phyloP scores from a whole-genome alignment of 495 filamentous ascomycete species.

The Geoglossum glabrum region DNA sequence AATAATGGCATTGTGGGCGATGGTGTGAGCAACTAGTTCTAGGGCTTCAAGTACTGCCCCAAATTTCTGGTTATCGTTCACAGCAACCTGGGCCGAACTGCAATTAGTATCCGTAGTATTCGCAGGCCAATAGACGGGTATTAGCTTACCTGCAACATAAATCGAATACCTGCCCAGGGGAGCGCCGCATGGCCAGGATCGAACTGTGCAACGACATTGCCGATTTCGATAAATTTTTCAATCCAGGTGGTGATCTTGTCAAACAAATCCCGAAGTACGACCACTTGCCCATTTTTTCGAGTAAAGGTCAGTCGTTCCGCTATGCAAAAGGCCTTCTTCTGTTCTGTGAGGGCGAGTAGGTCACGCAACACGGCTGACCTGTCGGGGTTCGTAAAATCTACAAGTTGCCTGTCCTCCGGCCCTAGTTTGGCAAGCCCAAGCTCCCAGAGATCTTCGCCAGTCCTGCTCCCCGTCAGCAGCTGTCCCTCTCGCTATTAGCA shows the following conservation, averaged over 20 bases:
- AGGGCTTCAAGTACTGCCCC: slow-evolving; percentile 12
- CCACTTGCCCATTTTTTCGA: slow-evolving; percentile 11
- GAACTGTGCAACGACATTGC: slow-evolving; percentile 19
- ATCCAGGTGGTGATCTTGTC: slow-evolving; percentile 21
- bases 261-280: slow-evolving; percentile 19
- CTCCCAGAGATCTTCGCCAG: not conserved
- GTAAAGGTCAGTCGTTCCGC: not conserved
- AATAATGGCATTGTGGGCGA: slow-evolving; percentile 12
- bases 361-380: not conserved
- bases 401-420: not conserved
- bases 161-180: slow-evolving; percentile 25
- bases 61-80: slow-evolving; percentile 10
- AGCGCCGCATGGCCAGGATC: slow-evolving; percentile 23
- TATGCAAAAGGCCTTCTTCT: not conserved
- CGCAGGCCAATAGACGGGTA: not conserved
- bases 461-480: no score
- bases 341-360: not conserved
- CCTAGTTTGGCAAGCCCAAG: not conserved
- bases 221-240: slow-evolving; percentile 20
- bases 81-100: slow-evolving; percentile 13
- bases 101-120: not conserved
- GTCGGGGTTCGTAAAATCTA: not conserved
- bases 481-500: no score
- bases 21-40: slow-evolving; percentile 12
- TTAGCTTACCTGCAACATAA: slow-evolving; percentile 19